phyloP scores from a whole-genome alignment of 1,284 basidiomycete species.

The Fomitopsis betulina region DNA sequence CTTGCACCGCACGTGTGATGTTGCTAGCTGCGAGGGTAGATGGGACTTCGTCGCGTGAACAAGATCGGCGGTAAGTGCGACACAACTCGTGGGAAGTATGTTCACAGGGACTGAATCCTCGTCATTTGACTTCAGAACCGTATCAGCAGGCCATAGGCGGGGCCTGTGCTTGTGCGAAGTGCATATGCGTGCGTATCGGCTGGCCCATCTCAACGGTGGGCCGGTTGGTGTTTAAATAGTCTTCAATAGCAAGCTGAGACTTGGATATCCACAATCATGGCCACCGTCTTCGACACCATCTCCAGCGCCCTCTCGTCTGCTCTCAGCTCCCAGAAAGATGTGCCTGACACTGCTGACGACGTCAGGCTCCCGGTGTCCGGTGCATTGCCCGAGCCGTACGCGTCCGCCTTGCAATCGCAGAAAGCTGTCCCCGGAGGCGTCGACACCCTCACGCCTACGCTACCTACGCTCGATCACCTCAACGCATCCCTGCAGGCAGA shows the following conservation, averaged over 20 bases:
- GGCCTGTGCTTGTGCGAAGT: background rate
- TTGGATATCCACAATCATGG: background rate
- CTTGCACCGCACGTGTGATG: background rate
- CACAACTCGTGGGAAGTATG: background rate
- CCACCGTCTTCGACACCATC: background rate
- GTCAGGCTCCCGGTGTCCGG: background rate
- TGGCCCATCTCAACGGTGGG: background rate
- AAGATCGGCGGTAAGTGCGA: background rate
- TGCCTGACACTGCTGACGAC: background rate
- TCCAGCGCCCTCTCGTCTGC: background rate
- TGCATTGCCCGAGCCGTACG: background rate
- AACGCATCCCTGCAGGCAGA: slow-evolving; percentile 29
- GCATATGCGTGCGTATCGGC: background rate
- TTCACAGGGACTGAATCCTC: background rate
- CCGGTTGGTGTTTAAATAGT: background rate
- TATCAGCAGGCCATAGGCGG: background rate
- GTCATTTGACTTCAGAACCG: background rate
- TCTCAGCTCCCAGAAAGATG: background rate
- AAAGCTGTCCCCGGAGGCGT: slow-evolving; percentile 9
- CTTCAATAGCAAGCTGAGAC: background rate
- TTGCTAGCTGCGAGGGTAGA: background rate
- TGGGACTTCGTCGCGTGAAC: background rate
- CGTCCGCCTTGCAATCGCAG: background rate
- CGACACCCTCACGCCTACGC: slow-evolving; percentile 17
- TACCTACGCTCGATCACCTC: slow-evolving; percentile 44